Evolutionary conservation across 257 asterid genomes (phyloP), one percentile per base, ranked within the genome.

Genomic region (Capsicum pubescens): DNA sequence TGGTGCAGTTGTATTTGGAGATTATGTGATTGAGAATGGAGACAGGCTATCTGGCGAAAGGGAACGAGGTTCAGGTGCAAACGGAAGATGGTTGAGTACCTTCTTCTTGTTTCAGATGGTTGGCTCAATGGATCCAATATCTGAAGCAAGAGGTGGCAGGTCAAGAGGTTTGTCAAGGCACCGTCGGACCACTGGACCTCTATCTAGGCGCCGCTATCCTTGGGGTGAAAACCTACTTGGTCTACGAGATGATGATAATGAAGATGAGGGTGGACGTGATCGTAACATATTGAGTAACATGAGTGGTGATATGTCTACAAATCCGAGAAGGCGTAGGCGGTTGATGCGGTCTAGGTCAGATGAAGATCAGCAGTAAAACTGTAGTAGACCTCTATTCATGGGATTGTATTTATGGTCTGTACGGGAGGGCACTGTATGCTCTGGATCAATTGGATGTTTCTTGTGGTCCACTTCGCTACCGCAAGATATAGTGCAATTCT

Each of bases 191-290:
- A 57, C 84, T 55, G 93, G 93, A 50, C 76, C 86, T 79, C 82
- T 90, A 11, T 71, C 94, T 12, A 93, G 98, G 87, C 94, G 95
- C 3, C 93, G 94, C 3, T 91, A 86, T 88, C 87, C 91, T 35
- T 94, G 98, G 99, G 97, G 98, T 0, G 97, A 92, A 83, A 92
- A 91, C 85, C 90, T 92, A 7, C 88, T 92, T 86, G 97, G 94
- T 61, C 89, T 91, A 82, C 92, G 87, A 64, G 88, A 90, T 9
- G 90, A 90, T 4, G 87, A 85, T n/a, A 58, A 81, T 5, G 86
- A 68, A 1, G 86, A 88, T 1, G 89, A 85, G 4, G 90, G 86
- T 58, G 90, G 88, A 82, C 63, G 66, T 9, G 90, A 87, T 36
- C 36, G 84, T 60, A 89, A 89, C 83, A 55, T 79, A 52, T 82